These are phyloP conservation scores for Pyrenochaeta sp. DNA, from an alignment of 2,329 filamentous ascomycete genomes.

Conservation along the genomic window DNA sequence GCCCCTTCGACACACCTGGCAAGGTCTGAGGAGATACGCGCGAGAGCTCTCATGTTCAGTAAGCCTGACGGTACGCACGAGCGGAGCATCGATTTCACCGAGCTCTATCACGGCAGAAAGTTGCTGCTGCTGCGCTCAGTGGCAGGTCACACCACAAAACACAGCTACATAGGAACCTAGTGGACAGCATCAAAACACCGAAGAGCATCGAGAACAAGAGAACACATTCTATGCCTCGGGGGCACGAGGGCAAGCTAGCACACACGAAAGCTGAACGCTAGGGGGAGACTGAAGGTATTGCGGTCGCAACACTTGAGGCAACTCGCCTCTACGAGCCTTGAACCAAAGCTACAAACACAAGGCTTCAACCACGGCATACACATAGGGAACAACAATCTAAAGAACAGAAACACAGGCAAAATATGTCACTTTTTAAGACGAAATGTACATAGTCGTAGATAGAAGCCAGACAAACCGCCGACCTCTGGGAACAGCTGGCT, in stretches of 20 bases:
- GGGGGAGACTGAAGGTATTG: conserved; percentile 21
- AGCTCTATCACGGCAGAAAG: no score
- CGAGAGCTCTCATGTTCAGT: no score
- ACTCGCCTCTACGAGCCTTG: conserved; percentile 19
- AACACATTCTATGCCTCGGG: conserved; percentile 7
- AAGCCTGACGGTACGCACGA: no score
- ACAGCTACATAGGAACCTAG: no score
- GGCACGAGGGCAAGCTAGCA: conserved; percentile 8
- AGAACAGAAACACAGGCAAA: conserved; percentile 14
- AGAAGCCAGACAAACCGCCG: conserved; percentile 11
- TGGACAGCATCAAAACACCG: no score
- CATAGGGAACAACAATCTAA: conserved; percentile 3
- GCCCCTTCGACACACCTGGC: no score
- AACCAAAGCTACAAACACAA: conserved; percentile 6
- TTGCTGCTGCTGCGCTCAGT: no score
- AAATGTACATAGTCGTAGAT: conserved; percentile 13
- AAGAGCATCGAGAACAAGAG: conserved; percentile 1
- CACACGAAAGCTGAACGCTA: conserved; percentile 14
- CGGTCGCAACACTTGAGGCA: conserved; percentile 15
- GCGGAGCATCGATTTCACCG: no score
- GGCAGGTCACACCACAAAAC: no score
- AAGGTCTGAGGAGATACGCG: no score
- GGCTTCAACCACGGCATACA: conserved; percentile 10
- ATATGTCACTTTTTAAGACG: conserved; percentile 11
- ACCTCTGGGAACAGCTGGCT: conserved; percentile 10